phyloP scores from a whole-genome alignment of 176 grass and related monocot species.

The Rhynchospora tenuis region DNA sequence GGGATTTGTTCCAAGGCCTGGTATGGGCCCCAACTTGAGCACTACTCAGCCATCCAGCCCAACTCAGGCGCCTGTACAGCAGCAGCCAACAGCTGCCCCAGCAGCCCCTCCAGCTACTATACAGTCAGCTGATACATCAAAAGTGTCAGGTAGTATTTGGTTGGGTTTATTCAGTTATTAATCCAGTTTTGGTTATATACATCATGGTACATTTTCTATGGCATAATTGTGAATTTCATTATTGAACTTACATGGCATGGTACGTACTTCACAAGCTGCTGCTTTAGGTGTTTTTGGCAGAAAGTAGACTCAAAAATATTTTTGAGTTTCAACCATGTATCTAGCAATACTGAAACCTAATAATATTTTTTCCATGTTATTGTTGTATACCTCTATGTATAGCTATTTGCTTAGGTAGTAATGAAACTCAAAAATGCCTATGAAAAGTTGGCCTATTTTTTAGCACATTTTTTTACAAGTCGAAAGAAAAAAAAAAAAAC shows the following conservation, averaged over 20 bases:
- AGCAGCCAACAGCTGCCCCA: constrained; percentile 38
- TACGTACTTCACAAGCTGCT: neutral
- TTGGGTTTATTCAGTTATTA: neutral
- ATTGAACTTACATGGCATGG: neutral
- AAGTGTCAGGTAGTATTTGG: constrained; percentile 65
- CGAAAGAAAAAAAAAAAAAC: neutral
- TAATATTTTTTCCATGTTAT: neutral
- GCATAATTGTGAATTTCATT: neutral
- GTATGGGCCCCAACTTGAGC: constrained; percentile 39
- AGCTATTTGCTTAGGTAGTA: neutral
- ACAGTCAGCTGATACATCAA: constrained; percentile 90
- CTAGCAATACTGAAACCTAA: neutral
- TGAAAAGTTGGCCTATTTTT: neutral
- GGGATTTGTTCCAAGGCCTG: constrained; percentile 57
- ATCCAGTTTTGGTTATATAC: neutral
- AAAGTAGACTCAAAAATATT: neutral
- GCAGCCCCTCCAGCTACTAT: constrained; percentile 72
- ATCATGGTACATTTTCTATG: neutral
- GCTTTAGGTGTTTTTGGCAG: neutral
- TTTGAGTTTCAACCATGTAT: neutral
- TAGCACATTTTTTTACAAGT: neutral
- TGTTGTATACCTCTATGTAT: neutral
- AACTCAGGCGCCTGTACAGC: constrained; percentile 36
- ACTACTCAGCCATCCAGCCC: constrained; percentile 82
- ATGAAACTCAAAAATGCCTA: neutral